A percentile compares a stretch with the other conserved stretches of the same genome.
These are phyloP conservation scores for Pichiaceae sp. DNA, from an alignment of 1,139 yeast genomes.

Conservation along the genomic window DNA sequence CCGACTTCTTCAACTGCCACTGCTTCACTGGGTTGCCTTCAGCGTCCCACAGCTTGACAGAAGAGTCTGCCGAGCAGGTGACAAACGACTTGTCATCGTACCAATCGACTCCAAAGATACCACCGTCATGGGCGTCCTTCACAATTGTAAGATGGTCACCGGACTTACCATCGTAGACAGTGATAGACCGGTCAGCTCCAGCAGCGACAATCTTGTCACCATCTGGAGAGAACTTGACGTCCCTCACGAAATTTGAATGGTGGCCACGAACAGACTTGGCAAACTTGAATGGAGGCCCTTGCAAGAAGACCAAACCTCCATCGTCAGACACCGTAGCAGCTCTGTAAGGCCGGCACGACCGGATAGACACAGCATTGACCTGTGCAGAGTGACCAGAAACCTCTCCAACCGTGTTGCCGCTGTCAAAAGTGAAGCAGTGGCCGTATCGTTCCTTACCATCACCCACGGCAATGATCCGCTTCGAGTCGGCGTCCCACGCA, in stretches of 20 bases:
- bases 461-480: slow-evolving; percentile 89
- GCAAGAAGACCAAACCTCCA: slow-evolving; percentile 70
- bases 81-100: slow-evolving; percentile 54
- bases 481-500: slow-evolving; percentile 89
- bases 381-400: slow-evolving; percentile 88
- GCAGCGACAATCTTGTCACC: slow-evolving; percentile 69
- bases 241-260: slow-evolving; percentile 74
- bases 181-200: slow-evolving; percentile 77
- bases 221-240: slow-evolving; percentile 75
- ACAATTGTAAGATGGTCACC: slow-evolving; percentile 62
- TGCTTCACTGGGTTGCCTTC: slow-evolving; percentile 32
- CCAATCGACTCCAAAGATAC: slow-evolving; percentile 76
- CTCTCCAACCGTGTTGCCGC: slow-evolving; percentile 94
- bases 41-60: slow-evolving; percentile 55
- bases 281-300: slow-evolving; percentile 93
- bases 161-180: slow-evolving; percentile 77
- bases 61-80: slow-evolving; percentile 79
- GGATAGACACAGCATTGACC: slow-evolving; percentile 77
- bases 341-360: slow-evolving; percentile 85
- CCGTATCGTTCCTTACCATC: slow-evolving; percentile 90
- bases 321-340: slow-evolving; percentile 94
- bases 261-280: slow-evolving; percentile 61
- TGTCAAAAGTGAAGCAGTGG: slow-evolving; percentile 86
- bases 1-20: slow-evolving; percentile 35
- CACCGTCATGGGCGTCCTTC: slow-evolving; percentile 62